Percentiles rank a stretch among this genome's conserved stretches.
Evolutionary conservation across 371 early-diverging fungal genomes (phyloP).

Genomic region (Mortierella sp.): DNA sequence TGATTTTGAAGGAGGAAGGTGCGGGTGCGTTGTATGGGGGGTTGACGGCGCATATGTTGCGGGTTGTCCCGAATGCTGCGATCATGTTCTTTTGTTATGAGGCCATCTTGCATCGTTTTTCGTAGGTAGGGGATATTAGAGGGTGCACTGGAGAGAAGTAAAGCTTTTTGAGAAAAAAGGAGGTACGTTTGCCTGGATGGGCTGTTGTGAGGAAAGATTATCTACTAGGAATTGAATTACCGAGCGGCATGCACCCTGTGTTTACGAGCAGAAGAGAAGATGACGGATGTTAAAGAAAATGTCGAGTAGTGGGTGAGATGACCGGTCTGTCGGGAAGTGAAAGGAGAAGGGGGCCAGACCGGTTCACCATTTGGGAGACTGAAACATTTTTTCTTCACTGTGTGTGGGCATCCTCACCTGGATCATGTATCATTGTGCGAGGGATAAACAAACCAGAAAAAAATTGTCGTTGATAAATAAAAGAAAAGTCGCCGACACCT

Average conservation of each 20-base stretch:
- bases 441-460: not conserved
- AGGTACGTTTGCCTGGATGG: not conserved
- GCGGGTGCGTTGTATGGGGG: conserved; percentile 92
- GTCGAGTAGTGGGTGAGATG: not conserved
- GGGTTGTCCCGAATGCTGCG: conserved; percentile 97
- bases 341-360: not conserved
- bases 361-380: conserved; percentile 10
- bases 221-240: too few species aligned
- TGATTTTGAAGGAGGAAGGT: conserved; percentile 91
- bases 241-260: too few species aligned
- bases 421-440: too few species aligned
- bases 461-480: not conserved
- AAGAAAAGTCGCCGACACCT: not conserved
- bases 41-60: conserved; percentile 92
- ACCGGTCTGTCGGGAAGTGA: not conserved
- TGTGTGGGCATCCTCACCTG: not conserved
- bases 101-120: conserved; percentile 73
- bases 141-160: not conserved
- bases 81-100: conserved; percentile 97
- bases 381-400: not conserved
- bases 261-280: too few species aligned
- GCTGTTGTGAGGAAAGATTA: not conserved
- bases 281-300: not conserved
- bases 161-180: not conserved
- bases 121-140: conserved; percentile 7